phyloP scores from a whole-genome alignment of 768 basidiomycete genomes.

The Pseudohyphozyma bogoriensis region DNA sequence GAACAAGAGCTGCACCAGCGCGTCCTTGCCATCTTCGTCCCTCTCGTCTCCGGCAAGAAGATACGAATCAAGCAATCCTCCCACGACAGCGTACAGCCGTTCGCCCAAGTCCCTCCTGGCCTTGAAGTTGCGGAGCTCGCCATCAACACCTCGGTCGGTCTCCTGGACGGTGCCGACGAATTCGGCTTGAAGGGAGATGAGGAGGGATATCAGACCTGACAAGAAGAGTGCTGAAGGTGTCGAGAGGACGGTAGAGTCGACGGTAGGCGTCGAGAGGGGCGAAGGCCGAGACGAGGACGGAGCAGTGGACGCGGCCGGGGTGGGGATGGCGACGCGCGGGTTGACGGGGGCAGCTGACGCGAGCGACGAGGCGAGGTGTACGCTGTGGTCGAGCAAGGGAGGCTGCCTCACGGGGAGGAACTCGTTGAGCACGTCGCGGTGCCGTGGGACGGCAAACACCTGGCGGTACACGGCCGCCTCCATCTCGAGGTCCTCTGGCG shows the following conservation, averaged over 20 bases:
- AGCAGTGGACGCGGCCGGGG: neutral
- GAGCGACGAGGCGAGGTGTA: neutral
- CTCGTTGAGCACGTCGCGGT: constrained; percentile 11
- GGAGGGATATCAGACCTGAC: constrained; percentile 20
- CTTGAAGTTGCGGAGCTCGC: constrained; percentile 30
- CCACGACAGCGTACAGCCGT: constrained; percentile 26
- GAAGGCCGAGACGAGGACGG: constrained; percentile 5
- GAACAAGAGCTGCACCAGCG: constrained; percentile 25
- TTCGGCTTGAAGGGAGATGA: constrained; percentile 26
- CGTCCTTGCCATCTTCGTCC: constrained; percentile 22
- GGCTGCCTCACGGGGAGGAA: constrained; percentile 13
- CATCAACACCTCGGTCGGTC: constrained; percentile 28
- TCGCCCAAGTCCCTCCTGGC: constrained; percentile 24
- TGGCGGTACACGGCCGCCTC: constrained; percentile 12
- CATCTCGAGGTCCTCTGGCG: constrained; percentile 22
- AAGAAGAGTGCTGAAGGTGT: constrained; percentile 27
- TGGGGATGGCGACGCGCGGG: neutral
- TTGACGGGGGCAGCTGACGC: neutral
- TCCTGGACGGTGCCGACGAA: constrained; percentile 17
- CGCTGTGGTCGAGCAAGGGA: neutral
- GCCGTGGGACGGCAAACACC: constrained; percentile 21
- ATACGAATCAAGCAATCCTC: constrained; percentile 23
- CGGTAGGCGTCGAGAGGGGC: constrained; percentile 9
- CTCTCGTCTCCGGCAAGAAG: constrained; percentile 18
- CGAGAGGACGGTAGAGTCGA: constrained; percentile 24